Conservation (phyloP, 2,329 filamentous ascomycete species). For the Parastagonospora nodorum region DNA sequence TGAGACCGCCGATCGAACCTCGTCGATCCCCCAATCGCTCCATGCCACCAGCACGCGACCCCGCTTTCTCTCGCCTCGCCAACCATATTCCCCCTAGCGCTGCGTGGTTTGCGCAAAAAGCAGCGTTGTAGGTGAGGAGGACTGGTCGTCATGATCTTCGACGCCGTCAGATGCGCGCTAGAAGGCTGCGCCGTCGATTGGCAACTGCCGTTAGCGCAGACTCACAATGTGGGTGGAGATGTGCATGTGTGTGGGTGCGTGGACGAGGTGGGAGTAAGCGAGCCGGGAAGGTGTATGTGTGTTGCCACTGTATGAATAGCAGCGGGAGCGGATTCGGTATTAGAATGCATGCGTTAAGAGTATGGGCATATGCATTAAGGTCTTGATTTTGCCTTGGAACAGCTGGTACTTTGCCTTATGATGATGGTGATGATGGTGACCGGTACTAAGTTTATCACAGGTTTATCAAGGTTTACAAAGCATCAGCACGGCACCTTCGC, state of each 20-base stretch:
- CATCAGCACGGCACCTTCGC: too few species aligned
- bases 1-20: neutral
- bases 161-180: neutral
- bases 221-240: neutral
- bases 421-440: neutral
- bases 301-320: conserved; percentile 6
- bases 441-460: too few species aligned
- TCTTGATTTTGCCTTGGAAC: neutral
- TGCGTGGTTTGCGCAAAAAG: neutral
- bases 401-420: neutral
- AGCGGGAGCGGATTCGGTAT: neutral
- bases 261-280: conserved; percentile 5
- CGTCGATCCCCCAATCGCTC: neutral
- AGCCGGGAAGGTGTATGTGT: neutral
- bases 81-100: neutral
- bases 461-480: too few species aligned
- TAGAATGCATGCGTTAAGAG: neutral
- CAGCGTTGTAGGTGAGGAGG: neutral
- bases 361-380: neutral
- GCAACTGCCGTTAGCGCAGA: neutral
- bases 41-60: neutral
- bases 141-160: neutral
- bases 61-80: neutral
- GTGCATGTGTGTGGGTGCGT: neutral
- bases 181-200: neutral